Conservation (phyloP, 1,139 yeast species). For the Meyerozyma guilliermondii region DNA sequence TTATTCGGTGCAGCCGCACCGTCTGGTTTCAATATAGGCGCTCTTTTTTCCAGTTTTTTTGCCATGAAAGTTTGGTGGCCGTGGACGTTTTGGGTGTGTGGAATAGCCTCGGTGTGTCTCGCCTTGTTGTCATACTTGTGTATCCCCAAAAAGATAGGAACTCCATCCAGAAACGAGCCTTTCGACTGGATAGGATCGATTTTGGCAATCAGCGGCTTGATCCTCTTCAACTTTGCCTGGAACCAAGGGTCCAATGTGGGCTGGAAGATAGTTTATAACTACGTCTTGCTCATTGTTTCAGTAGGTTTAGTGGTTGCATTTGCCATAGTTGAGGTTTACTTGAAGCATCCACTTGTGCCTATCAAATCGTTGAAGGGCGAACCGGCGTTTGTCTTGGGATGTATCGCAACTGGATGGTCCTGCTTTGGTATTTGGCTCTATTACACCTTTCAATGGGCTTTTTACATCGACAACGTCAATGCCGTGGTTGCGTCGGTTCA, state of each 20-base stretch:
- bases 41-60: slow-evolving; percentile 41
- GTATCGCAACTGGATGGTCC: slow-evolving; percentile 56
- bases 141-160: slow-evolving; percentile 38
- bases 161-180: slow-evolving; percentile 12
- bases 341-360: slow-evolving; percentile 44
- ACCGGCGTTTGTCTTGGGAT: slow-evolving; percentile 41
- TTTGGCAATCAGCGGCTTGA: slow-evolving; percentile 43
- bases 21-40: slow-evolving; percentile 49
- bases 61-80: slow-evolving; percentile 48
- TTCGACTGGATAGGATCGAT: slow-evolving; percentile 48
- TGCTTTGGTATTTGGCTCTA: slow-evolving; percentile 57
- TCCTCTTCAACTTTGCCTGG: slow-evolving; percentile 52
- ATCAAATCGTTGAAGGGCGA: slow-evolving; percentile 34
- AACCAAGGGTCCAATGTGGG: slow-evolving; percentile 61
- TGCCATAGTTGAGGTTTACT: slow-evolving; percentile 28
- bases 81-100: slow-evolving; percentile 49
- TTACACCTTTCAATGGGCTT: slow-evolving; percentile 35
- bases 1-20: slow-evolving; percentile 59
- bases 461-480: slow-evolving; percentile 23
- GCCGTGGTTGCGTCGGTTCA: slow-evolving; percentile 37
- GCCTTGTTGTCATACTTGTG: slow-evolving; percentile 28
- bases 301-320: slow-evolving; percentile 30
- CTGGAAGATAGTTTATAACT: slow-evolving; percentile 48
- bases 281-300: slow-evolving; percentile 47
- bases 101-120: slow-evolving; percentile 21